Base-by-base conservation (phyloP, 2,329 filamentous ascomycete species). In the Emmonsia crescens region DNA sequence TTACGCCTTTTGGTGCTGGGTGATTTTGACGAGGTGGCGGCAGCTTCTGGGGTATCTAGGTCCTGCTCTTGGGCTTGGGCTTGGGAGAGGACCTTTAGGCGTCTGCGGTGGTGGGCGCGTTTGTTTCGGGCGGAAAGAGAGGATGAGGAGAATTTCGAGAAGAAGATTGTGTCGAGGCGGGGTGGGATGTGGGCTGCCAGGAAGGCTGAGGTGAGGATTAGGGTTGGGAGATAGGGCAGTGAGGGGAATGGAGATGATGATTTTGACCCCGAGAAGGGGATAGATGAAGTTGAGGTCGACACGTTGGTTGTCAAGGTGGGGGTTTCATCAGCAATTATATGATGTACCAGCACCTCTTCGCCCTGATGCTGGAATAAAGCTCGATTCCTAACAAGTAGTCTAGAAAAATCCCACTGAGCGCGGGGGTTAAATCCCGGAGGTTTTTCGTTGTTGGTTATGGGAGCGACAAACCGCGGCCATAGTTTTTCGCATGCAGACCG, bases 401-500 rank as follows among this genome's bases (percentile, higher is more conserved):
- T 87, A 16, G 89, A 87, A 74, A 96, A 96, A 69, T 96, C 91
- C 68, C 88, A 86, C 10, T 88, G 85, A 1, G 83, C 82, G 68
- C 88, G 85, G 9, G 44, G 64, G 69, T 31, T 67, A 65, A 55
- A 55, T 5, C 74, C 74, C 4, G 74, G 75, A 1, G 76, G 72
- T 0, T 65, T 61, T 63, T 88, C 86, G n/a, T 88, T 88, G 1
- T 85, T 83, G 1, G 86, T 75, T 29, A 97, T 83, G 0, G 93
- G 93, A 6, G 84, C 82, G 0, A 89, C 86, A 74, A 99, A 97
- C 3, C 86, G 83, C 12, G 87, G 86, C 94, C 94, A 99, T 24
- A 97, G 82, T 51, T 86, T 83, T 57, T 83, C 75, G 70, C 89
- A 91, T 57, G 88, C 84, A 42, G 83, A 82, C 3, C 79, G 81